Evolutionary conservation across 2,329 filamentous ascomycete species (phyloP).

Genomic region (Fusarium sp.): DNA sequence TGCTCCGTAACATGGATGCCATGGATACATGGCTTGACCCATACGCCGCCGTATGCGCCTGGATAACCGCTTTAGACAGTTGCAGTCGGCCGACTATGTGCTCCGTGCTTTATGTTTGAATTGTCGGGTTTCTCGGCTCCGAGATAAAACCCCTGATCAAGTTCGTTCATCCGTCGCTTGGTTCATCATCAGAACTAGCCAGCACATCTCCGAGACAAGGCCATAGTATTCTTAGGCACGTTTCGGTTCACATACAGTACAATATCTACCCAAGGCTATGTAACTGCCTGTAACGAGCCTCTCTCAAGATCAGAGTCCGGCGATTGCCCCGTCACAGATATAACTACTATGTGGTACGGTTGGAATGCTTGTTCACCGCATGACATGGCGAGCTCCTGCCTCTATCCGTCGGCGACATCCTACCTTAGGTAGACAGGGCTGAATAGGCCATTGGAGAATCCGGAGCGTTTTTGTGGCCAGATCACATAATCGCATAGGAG

Average conservation of each 20-base stretch:
- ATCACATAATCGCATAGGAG: background rate
- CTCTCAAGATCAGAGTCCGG: slow-evolving; percentile 1
- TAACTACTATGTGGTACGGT: slow-evolving; percentile 16
- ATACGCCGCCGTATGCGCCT: slow-evolving; percentile 34
- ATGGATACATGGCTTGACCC: slow-evolving; percentile 4
- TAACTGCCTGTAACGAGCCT: background rate
- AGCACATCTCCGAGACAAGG: slow-evolving; percentile 3
- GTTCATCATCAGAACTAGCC: slow-evolving; percentile 5
- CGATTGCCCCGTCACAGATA: slow-evolving; percentile 5
- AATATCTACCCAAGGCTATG: background rate
- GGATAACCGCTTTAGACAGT: slow-evolving; percentile 17
- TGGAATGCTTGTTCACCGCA: slow-evolving; percentile 17
- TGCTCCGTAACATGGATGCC: slow-evolving; percentile 23
- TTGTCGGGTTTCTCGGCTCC: slow-evolving; percentile 42
- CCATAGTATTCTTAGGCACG: no score
- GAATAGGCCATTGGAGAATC: slow-evolving; percentile 16
- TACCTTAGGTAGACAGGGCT: slow-evolving; percentile 38
- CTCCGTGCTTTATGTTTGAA: slow-evolving; percentile 28
- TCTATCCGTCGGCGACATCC: slow-evolving; percentile 12
- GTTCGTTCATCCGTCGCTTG: slow-evolving; percentile 8
- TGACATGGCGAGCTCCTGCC: slow-evolving; percentile 10
- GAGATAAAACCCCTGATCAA: slow-evolving; percentile 10
- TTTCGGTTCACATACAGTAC: background rate
- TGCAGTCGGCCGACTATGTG: slow-evolving; percentile 39
- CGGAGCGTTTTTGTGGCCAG: background rate